These are phyloP conservation scores for Populus hybrid DNA, from an alignment of 441 rosid genomes.

Conservation along the genomic window DNA sequence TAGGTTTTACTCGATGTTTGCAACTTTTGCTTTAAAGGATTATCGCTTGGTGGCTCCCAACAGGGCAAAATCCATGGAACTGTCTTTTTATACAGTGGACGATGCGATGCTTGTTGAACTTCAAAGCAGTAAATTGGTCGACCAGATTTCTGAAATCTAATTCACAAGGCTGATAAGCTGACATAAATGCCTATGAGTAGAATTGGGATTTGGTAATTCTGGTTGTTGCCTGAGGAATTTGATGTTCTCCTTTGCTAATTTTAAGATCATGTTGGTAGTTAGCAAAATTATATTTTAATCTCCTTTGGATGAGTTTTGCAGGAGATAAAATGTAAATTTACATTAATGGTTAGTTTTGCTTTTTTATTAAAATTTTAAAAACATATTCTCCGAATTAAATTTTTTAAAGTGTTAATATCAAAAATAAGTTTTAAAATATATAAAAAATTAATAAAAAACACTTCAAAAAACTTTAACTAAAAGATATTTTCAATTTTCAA, in stretches of 20 bases:
- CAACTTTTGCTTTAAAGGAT: neutral
- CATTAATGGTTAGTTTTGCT: too few relatives aligned
- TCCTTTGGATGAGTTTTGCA: too few relatives aligned
- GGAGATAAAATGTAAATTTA: too few relatives aligned
- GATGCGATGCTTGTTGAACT: neutral
- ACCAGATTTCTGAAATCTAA: conserved; percentile 3
- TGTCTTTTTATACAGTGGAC: neutral
- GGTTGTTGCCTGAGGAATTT: neutral
- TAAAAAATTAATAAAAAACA: too few relatives aligned
- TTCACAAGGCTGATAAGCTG: neutral
- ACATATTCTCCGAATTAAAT: too few relatives aligned
- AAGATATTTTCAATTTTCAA: too few relatives aligned
- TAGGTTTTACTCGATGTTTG: neutral
- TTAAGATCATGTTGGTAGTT: neutral
- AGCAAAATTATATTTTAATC: too few relatives aligned
- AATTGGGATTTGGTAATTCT: neutral
- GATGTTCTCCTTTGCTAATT: neutral
- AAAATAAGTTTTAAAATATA: too few relatives aligned
- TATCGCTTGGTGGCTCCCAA: neutral
- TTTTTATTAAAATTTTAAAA: too few relatives aligned
- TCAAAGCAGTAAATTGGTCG: neutral
- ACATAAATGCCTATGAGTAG: too few relatives aligned
- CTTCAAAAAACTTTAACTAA: too few relatives aligned
- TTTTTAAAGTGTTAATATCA: too few relatives aligned
- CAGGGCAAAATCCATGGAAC: neutral